These are phyloP conservation scores for Coelastrella sp. DNA, from an alignment of 139 green algal genomes.

Conservation along the genomic window DNA sequence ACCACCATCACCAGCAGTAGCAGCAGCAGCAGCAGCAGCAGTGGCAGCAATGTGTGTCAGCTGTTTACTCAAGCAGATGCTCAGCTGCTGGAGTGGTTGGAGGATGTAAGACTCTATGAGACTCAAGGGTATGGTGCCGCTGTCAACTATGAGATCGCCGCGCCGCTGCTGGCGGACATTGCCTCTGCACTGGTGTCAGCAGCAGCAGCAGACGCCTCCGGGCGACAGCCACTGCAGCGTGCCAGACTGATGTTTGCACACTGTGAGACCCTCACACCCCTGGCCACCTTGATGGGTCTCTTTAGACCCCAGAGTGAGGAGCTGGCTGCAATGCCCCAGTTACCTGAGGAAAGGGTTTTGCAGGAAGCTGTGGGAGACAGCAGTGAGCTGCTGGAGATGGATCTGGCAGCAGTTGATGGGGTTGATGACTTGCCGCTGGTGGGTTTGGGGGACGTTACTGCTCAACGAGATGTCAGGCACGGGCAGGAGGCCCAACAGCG, in stretches of 20 bases:
- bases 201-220: neutral
- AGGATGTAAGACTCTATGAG: slow-evolving; percentile 66
- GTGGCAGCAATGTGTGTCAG: slow-evolving; percentile 26
- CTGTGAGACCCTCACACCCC: slow-evolving; percentile 66
- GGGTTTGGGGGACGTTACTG: neutral
- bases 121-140: slow-evolving; percentile 52
- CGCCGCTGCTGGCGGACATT: slow-evolving; percentile 26
- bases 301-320: slow-evolving; percentile 43
- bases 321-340: neutral
- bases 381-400: neutral
- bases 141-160: slow-evolving; percentile 56
- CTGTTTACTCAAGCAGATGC: slow-evolving; percentile 24
- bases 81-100: slow-evolving; percentile 65
- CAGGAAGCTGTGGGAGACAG: neutral
- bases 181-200: neutral
- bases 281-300: slow-evolving; percentile 61
- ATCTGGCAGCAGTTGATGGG: neutral
- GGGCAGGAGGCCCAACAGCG: slow-evolving; percentile 15
- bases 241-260: slow-evolving; percentile 65
- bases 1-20: neutral
- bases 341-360: slow-evolving; percentile 3
- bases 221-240: neutral
- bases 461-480: neutral
- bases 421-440: slow-evolving; percentile 11
- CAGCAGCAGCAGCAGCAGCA: slow-evolving; percentile 33